Percentiles rank a stretch among this genome's conserved stretches.
Evolutionary conservation across 108 stramenopile genomes (phyloP).

Genomic region (Thalassiosira profunda): DNA sequence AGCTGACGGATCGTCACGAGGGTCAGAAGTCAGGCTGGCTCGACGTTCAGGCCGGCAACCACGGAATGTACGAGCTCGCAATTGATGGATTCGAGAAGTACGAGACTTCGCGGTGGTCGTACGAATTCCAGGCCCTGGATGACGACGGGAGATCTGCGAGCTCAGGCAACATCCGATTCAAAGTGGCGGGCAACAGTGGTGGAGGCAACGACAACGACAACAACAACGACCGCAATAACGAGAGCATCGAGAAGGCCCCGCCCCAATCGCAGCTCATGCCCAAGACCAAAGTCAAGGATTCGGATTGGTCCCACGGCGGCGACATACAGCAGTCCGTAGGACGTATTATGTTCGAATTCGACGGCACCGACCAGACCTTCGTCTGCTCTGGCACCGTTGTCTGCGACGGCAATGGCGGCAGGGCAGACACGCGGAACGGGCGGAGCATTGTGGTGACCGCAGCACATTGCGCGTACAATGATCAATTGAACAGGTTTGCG

Average conservation of each 20-base stretch:
- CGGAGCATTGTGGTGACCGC: constrained; percentile 41
- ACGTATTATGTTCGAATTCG: constrained; percentile 48
- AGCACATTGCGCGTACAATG: constrained; percentile 48
- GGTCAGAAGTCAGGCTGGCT: constrained; percentile 14
- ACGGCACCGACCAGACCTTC: constrained; percentile 17
- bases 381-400: constrained; percentile 43
- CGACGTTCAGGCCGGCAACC: background rate
- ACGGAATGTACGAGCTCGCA: constrained; percentile 25
- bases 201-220: background rate
- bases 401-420: constrained; percentile 12
- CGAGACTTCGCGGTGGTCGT: constrained; percentile 22
- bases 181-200: background rate
- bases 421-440: constrained; percentile 4
- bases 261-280: background rate
- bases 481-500: constrained; percentile 35
- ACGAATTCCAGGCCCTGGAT: constrained; percentile 19
- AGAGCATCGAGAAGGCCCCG: background rate
- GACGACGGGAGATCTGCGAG: constrained; percentile 11
- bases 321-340: constrained; percentile 29
- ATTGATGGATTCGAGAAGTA: constrained; percentile 32
- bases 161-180: constrained; percentile 9
- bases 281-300: constrained; percentile 9
- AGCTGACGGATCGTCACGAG: constrained; percentile 10
- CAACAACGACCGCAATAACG: background rate
- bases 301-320: constrained; percentile 31